These are phyloP conservation scores for Oxyria digyna DNA, from an alignment of 148 eudicot species.

Conservation along the genomic window DNA sequence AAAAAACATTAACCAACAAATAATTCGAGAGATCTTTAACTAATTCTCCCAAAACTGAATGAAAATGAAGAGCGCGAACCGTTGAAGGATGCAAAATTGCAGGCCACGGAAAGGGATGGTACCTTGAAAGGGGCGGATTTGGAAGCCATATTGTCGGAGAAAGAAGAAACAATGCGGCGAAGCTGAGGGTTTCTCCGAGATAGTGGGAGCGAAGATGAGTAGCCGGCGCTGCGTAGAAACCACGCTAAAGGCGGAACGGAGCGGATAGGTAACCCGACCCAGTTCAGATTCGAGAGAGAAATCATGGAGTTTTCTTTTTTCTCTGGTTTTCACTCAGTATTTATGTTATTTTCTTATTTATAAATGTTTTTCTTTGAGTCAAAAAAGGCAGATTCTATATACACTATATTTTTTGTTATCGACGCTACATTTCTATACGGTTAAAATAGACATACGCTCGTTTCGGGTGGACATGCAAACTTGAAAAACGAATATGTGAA, in stretches of 20 bases:
- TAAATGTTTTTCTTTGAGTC: too few species aligned
- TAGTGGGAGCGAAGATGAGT: conserved; percentile 2
- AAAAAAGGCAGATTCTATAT: too few species aligned
- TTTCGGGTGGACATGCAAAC: too few species aligned
- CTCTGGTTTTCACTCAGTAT: too few species aligned
- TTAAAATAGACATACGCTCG: too few species aligned
- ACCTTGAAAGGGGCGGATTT: not conserved
- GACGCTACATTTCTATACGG: too few species aligned
- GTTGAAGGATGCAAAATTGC: not conserved
- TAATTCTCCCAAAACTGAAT: not conserved
- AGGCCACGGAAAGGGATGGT: not conserved
- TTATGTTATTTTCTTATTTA: not conserved
- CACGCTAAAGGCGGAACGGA: not conserved
- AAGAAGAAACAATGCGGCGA: not conserved
- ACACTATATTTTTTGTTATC: too few species aligned
- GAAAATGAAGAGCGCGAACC: not conserved
- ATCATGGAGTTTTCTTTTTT: not conserved
- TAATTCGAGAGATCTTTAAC: not conserved
- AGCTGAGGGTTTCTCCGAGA: not conserved
- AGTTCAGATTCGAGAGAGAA: not conserved
- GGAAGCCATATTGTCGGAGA: not conserved
- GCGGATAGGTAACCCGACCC: not conserved
- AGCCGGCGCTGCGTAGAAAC: not conserved
- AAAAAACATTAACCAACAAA: not conserved
- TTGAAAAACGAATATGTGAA: too few species aligned